Conservation (phyloP, 306 rosid species). For the Pueraria montana region DNA sequence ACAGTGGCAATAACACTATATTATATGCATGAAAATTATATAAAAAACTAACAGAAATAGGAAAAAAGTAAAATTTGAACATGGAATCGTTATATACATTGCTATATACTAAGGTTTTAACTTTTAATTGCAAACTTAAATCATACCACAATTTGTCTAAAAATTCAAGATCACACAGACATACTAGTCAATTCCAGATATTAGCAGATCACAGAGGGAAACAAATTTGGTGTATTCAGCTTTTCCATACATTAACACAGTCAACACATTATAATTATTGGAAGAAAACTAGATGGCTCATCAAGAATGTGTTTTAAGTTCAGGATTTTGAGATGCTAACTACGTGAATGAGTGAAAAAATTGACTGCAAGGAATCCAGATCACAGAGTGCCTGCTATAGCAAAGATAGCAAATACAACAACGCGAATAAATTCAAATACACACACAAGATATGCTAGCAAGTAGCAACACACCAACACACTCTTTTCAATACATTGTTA, state of each 20-base stretch:
- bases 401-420: background rate
- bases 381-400: background rate
- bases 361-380: no score
- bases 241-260: no score
- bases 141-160: constrained; percentile 3
- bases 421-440: background rate
- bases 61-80: constrained; percentile 8
- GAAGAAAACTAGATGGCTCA: no score
- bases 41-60: background rate
- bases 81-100: background rate
- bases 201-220: background rate
- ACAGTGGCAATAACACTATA: background rate
- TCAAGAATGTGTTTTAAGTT: no score
- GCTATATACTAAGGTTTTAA: constrained; percentile 21
- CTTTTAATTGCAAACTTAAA: constrained; percentile 8
- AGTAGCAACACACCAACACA: no score
- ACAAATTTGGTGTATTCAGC: no score
- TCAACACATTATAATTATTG: no score
- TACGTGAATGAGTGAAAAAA: no score
- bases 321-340: no score
- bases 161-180: background rate
- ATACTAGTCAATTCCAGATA: background rate
- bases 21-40: background rate
- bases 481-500: background rate
- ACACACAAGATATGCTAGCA: background rate